Base-by-base conservation (phyloP, 768 basidiomycete genomes). In the Trametes cingulata region DNA sequence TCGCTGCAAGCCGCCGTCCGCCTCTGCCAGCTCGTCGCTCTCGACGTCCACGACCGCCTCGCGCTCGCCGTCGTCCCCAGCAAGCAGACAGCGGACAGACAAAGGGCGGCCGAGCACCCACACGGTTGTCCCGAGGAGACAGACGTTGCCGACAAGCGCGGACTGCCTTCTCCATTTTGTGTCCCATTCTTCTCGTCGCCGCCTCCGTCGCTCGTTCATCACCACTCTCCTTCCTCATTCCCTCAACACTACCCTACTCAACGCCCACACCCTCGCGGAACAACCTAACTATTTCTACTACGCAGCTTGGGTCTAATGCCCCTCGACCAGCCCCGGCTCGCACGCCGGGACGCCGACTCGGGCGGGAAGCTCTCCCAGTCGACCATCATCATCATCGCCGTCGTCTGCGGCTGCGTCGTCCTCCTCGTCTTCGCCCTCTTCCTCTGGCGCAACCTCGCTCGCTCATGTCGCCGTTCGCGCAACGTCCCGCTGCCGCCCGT, bases 401-500 rank as follows among this genome's bases (percentile, higher is more conserved):
- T 75, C 43, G 78, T 82, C 62, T 76, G 75, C 55, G 78, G 72
- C 45, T 71, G 71, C 46, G 72, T 84, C 59, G 81, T 73, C 35
- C 73, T 74, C 37, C 56, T 80, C 54, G 55, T 79, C 62, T 45
- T 76, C 63, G 50, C 76, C 51, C 46, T 80, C 59, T 61, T 78
- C 57, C 64, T 81, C 46, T 70, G 70, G 67, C 74, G 75, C 15
- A 56, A 78, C 62, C 56, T 81, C 52, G 73, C 74, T 39, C 74
- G 75, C 45, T 64, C 51, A 15, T 74, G 67, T 25, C 67, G 71
- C 24, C 71, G 69, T 20, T 59, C 68, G 17, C 66, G 69, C 25
- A 68, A 77, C 1, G 74, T 69, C 0, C 87, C 88, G 3, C 76
- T 88, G 0, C 88, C 87, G 0, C 87, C 85, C 14, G 77, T 83